phyloP scores from a whole-genome alignment of 208 protist species.

The Leishmania tropica region DNA sequence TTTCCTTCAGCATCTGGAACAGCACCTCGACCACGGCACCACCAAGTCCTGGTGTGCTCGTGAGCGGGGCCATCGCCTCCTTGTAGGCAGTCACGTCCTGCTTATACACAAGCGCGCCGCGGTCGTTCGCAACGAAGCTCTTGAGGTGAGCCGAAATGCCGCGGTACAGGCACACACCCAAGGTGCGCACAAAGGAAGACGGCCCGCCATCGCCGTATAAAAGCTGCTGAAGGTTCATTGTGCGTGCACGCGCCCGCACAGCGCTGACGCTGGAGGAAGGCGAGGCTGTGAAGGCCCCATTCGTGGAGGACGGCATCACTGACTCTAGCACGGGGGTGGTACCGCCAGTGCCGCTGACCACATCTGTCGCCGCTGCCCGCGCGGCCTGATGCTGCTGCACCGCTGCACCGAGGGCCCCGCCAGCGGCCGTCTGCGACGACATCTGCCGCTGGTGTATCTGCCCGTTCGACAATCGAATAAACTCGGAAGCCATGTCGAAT shows the following conservation, averaged over 20 bases:
- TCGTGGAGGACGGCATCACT: background rate
- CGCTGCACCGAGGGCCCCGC: conserved; percentile 11
- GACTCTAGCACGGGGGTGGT: background rate
- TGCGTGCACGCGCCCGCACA: conserved; percentile 61
- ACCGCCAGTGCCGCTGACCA: background rate
- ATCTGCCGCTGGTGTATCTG: conserved; percentile 47
- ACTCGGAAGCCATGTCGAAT: conserved; percentile 80
- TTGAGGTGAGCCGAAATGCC: conserved; percentile 81
- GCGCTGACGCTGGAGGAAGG: conserved; percentile 33
- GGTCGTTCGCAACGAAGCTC: conserved; percentile 66
- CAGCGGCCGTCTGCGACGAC: conserved; percentile 7
- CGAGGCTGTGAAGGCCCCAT: background rate
- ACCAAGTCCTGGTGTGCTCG: conserved; percentile 67
- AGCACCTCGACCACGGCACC: conserved; percentile 83
- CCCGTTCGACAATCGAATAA: conserved; percentile 80
- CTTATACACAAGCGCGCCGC: conserved; percentile 85
- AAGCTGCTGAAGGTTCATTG: conserved; percentile 85
- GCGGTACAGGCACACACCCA: conserved; percentile 87
- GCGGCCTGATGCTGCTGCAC: conserved; percentile 22
- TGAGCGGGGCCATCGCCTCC: conserved; percentile 80
- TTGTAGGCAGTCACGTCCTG: conserved; percentile 90
- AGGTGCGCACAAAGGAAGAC: conserved; percentile 80
- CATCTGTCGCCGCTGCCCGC: conserved; percentile 16
- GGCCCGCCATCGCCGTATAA: conserved; percentile 85
- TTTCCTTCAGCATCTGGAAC: conserved; percentile 85